Base-by-base conservation (phyloP, 208 protist species). In the Acanthamoeba rhysodes region DNA sequence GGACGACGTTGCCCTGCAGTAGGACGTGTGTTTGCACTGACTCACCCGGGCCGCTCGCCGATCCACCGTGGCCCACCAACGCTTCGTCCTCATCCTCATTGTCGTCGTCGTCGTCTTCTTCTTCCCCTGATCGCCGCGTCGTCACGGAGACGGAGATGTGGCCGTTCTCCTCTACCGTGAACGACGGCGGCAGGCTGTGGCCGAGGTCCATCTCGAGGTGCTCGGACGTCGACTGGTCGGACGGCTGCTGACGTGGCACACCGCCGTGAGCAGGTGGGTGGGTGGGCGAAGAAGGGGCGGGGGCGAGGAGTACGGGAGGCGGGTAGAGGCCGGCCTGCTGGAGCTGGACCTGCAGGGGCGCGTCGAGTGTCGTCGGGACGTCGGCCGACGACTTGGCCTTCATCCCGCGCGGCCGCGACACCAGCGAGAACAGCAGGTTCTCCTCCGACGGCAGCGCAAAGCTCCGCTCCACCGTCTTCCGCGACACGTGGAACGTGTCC, bases 401-500 rank as follows among this genome's bases (percentile, higher is more conserved):
- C 22, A 87, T 87, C n/a, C 78, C 78, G 18, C 78, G 37, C 20
- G 78, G 78, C 9, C 78, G 78, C 8, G 78, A 87, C 10, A 87
- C 78, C 12, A 87, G 50, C 16, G 78, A 87, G 50, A 87, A 87
- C 27, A 87, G 78, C 20, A 87, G 78, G 50, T 87, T 87, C 27
- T 87, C 78, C 20, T 87, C 78, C 10, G 50, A 20, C 10, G 78
- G 78, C 78, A 87, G 78, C 9, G 78, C 78, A 50, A 87, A 87
- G 78, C 78, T 87, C 20, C 78, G 78, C 32, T 87, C 78, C 27
- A 87, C 78, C 18, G 78, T 87, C 50, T 87, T 87, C 10, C 78
- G 18, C 20, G 78, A 87, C 20, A 87, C 78, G 78, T 87, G 78
- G 41, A 87, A 87, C 9, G 78, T 62, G 29, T 87, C 78, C 9